Evolutionary conservation across 768 basidiomycete species (phyloP).

Genomic region (Psilocybe sp.): DNA sequence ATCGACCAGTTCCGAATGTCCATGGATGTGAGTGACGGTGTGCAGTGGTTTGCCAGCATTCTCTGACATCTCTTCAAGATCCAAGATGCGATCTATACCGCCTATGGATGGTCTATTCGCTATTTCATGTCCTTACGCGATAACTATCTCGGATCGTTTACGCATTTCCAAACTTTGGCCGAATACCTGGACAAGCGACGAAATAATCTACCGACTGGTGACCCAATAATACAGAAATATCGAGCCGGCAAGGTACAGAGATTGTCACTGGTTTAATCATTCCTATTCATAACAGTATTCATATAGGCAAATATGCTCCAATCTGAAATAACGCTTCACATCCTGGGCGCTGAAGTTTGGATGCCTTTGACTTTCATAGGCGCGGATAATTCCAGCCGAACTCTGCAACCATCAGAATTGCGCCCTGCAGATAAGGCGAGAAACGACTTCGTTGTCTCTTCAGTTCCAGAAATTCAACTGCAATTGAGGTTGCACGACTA

Average conservation of each 20-base stretch:
- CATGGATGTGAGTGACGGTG: conserved; percentile 46
- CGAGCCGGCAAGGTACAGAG: conserved; percentile 65
- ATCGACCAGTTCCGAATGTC: conserved; percentile 76
- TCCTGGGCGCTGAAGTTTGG: conserved; percentile 52
- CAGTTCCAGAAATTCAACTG: conserved; percentile 68
- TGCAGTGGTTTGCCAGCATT: neutral
- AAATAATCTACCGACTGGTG: conserved; percentile 62
- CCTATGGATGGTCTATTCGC: conserved; percentile 84
- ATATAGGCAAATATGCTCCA: conserved; percentile 82
- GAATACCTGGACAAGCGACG: conserved; percentile 79
- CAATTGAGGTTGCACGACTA: conserved; percentile 80
- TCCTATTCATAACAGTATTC: conserved; percentile 1
- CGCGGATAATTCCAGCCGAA: conserved; percentile 26
- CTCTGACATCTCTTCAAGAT: conserved; percentile 6
- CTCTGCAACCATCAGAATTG: conserved; percentile 15
- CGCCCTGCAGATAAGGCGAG: conserved; percentile 6
- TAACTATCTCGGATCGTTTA: conserved; percentile 94
- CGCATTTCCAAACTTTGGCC: conserved; percentile 83
- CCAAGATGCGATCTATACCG: conserved; percentile 56
- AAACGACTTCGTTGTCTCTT: conserved; percentile 37
- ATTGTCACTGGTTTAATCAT: conserved; percentile 7
- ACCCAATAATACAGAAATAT: conserved; percentile 79
- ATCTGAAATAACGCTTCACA: conserved; percentile 55
- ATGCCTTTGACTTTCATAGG: conserved; percentile 62
- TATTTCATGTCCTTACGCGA: conserved; percentile 87